These are phyloP conservation scores for Chenopodium quinoa DNA, from an alignment of 148 eudicot species.

Conservation along the genomic window DNA sequence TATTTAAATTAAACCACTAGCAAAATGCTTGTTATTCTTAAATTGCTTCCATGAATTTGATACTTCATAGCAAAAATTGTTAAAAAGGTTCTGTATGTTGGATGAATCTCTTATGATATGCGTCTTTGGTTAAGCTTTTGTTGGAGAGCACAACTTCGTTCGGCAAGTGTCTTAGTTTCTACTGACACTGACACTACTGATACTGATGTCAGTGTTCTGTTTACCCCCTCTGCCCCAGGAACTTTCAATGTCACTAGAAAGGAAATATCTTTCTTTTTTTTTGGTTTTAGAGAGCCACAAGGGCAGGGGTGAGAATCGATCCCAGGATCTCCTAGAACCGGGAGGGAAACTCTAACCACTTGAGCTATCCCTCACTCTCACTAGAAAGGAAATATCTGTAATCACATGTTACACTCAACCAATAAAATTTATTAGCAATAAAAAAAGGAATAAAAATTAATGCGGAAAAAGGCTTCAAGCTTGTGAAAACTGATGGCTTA, in stretches of 20 bases:
- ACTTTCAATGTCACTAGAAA: not conserved
- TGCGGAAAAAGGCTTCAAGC: not conserved
- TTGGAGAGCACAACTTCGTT: not conserved
- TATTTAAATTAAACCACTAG: no score
- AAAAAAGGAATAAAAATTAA: not conserved
- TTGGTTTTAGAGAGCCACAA: no score
- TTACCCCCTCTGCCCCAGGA: not conserved
- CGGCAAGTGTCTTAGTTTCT: not conserved
- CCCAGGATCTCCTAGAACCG: no score
- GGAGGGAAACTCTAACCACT: no score
- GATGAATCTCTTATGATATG: not conserved
- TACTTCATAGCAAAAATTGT: no score
- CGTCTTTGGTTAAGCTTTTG: not conserved
- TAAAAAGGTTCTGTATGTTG: not conserved
- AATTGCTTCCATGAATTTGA: slow-evolving; percentile 6
- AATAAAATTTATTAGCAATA: not conserved
- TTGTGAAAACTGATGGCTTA: not conserved
- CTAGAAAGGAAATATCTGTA: not conserved
- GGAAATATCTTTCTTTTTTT: not conserved
- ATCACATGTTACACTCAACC: not conserved
- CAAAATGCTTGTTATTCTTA: not conserved
- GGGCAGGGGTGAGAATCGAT: no score
- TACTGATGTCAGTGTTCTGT: not conserved
- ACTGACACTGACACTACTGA: not conserved
- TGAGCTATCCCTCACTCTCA: no score